Conservation (phyloP, 2,329 filamentous ascomycete genomes). For the Clonostachys sp. region DNA sequence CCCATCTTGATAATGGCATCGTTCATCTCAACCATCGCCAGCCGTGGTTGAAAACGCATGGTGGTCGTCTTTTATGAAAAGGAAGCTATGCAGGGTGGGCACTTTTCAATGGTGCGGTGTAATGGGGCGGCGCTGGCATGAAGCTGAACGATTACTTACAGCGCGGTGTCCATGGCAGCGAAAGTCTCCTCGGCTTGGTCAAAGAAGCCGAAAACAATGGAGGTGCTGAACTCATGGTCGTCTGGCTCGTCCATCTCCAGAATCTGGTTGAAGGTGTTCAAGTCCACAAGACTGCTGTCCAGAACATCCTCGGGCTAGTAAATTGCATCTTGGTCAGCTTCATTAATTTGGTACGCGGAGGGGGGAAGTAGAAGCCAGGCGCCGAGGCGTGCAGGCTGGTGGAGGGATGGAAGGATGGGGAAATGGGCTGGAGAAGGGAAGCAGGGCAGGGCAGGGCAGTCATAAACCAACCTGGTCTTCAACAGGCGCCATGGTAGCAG, state of each 20-base stretch:
- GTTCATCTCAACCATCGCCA: no score
- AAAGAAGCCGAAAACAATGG: conserved; percentile 90
- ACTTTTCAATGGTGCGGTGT: no score
- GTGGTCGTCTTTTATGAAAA: background rate
- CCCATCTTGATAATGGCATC: background rate
- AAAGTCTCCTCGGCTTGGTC: conserved; percentile 87
- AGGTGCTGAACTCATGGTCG: conserved; percentile 80
- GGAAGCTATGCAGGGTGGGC: no score
- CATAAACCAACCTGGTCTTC: background rate
- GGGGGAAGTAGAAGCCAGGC: no score
- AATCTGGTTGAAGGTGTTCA: conserved; percentile 84
- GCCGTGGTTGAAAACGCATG: no score
- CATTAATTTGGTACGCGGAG: background rate
- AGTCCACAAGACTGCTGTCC: conserved; percentile 49
- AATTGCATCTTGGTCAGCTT: background rate
- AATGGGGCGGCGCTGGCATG: background rate
- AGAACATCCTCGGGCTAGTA: conserved; percentile 23
- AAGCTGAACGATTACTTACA: conserved; percentile 58
- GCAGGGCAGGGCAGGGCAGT: background rate
- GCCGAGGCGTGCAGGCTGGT: background rate
- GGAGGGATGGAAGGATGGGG: background rate
- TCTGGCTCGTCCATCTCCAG: conserved; percentile 96
- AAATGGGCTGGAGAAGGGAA: background rate
- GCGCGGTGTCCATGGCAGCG: conserved; percentile 70
- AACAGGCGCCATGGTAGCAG: no score